A percentile compares a stretch with the other conserved stretches of the same genome.
These are phyloP conservation scores for Russula earlei DNA, from an alignment of 768 basidiomycete species.

Conservation along the genomic window DNA sequence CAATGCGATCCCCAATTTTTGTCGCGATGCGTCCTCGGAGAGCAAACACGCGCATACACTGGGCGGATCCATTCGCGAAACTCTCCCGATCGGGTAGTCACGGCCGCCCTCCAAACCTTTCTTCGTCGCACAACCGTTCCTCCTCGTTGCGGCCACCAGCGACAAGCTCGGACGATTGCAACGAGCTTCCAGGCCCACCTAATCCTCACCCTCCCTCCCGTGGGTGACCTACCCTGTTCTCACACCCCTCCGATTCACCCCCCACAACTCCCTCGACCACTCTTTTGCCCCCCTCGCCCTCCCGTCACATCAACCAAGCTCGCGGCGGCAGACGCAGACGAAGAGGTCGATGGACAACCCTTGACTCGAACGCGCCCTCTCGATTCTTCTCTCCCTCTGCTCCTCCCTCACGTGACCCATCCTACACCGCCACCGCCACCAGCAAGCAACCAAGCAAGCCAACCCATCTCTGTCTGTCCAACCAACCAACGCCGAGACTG, in stretches of 20 bases:
- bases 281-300: too few species aligned
- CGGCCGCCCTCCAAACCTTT: too few species aligned
- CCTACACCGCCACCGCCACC: not conserved
- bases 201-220: not conserved
- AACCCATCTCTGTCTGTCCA: too few species aligned
- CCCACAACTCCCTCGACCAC: not conserved
- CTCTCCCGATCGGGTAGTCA: not conserved
- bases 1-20: too few species aligned
- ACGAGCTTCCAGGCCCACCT: not conserved
- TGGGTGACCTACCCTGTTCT: too few species aligned
- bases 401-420: not conserved
- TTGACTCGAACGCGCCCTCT: too few species aligned
- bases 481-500: too few species aligned
- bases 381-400: too few species aligned
- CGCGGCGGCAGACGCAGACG: not conserved
- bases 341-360: too few species aligned
- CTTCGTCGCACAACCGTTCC: too few species aligned
- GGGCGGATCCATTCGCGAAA: slow-evolving; percentile 1
- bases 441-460: too few species aligned
- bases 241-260: not conserved
- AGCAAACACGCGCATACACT: not conserved
- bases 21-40: too few species aligned
- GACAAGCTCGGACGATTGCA: slow-evolving; percentile 8
- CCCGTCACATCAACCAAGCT: not conserved
- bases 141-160: not conserved